Evolutionary conservation across 1,139 yeast genomes (phyloP).

Genomic region (Yamadazyma aaseri): DNA sequence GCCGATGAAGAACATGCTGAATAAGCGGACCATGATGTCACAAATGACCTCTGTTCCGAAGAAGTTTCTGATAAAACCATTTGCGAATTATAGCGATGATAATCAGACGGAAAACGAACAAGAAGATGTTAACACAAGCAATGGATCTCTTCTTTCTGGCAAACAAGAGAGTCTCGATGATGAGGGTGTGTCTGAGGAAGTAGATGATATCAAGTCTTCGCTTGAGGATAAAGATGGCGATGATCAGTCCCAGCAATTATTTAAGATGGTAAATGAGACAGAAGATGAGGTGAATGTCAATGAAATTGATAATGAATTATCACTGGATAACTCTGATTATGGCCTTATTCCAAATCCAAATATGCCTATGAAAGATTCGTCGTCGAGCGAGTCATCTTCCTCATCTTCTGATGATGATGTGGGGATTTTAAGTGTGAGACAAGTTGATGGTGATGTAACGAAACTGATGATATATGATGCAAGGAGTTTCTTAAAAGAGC

Average conservation of each 20-base stretch:
- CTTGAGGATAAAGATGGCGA: not conserved
- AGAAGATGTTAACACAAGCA: not conserved
- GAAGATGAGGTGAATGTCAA: no score
- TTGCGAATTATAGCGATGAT: conserved; percentile 3
- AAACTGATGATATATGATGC: conserved; percentile 33
- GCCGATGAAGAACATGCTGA: conserved; percentile 8
- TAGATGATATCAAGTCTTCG: not conserved
- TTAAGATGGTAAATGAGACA: no score
- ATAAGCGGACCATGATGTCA: conserved; percentile 11
- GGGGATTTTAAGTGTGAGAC: not conserved
- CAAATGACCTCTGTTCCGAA: conserved; percentile 1
- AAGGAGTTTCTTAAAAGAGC: conserved; percentile 55
- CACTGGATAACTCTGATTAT: conserved; percentile 2
- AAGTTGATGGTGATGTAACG: conserved; percentile 2
- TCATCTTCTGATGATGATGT: conserved; percentile 1
- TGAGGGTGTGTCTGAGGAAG: not conserved
- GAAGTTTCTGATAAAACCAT: conserved; percentile 8
- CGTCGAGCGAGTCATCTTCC: conserved; percentile 1
- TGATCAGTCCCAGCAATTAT: no score
- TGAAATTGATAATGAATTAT: not conserved
- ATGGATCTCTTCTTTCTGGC: not conserved
- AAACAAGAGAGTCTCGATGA: not conserved
- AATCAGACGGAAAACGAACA: conserved; percentile 4
- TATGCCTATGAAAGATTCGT: not conserved
- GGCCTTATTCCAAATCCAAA: conserved; percentile 3